These are phyloP conservation scores for Tetraselmis striata DNA, from an alignment of 139 green algal species.

Conservation along the genomic window DNA sequence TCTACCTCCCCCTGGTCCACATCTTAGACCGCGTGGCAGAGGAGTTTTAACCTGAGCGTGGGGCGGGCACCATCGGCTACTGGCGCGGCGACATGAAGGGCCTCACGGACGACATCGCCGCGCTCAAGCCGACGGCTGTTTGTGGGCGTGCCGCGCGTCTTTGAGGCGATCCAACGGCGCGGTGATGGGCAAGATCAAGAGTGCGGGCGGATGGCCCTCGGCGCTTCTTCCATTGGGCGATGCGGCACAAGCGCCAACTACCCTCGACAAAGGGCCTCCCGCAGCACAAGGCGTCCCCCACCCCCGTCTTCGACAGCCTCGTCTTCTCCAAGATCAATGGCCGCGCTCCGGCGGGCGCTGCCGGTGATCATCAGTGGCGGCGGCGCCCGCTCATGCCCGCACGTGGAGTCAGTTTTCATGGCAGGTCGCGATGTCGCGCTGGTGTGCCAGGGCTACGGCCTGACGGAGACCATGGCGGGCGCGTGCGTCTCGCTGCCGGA, in stretches of 20 bases:
- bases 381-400: constrained; percentile 70
- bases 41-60: constrained; percentile 52
- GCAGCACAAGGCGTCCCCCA: constrained; percentile 43
- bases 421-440: not conserved
- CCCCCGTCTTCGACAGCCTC: constrained; percentile 59
- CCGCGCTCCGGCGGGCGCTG: constrained; percentile 61
- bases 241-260: constrained; percentile 9
- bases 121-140: constrained; percentile 68
- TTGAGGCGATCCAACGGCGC: constrained; percentile 70
- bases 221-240: constrained; percentile 10
- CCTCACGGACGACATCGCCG: constrained; percentile 66
- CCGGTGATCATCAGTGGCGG: constrained; percentile 73
- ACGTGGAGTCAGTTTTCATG: constrained; percentile 81
- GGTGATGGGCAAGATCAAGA: constrained; percentile 33
- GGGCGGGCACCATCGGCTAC: constrained; percentile 58
- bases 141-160: constrained; percentile 69
- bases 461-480: constrained; percentile 85
- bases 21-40: constrained; percentile 61
- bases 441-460: constrained; percentile 71
- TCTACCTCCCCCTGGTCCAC: constrained; percentile 62
- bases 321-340: constrained; percentile 73
- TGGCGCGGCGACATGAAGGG: constrained; percentile 68
- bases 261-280: not conserved
- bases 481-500: constrained; percentile 64
- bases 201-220: constrained; percentile 1